These are phyloP conservation scores for Penicillium goetzii DNA, from an alignment of 495 filamentous ascomycete genomes.

Conservation along the genomic window DNA sequence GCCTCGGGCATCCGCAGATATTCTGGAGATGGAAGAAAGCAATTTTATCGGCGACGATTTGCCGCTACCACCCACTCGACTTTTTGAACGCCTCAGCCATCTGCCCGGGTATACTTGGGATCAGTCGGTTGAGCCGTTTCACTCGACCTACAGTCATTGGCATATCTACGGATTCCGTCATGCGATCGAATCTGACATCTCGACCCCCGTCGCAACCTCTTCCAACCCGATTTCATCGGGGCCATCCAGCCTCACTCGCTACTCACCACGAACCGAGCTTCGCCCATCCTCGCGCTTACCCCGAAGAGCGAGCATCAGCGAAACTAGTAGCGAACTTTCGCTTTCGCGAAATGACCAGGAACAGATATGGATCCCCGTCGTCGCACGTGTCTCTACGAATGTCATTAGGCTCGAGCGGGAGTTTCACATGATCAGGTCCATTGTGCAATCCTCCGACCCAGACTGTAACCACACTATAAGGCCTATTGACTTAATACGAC, in stretches of 20 bases:
- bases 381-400: conserved; percentile 80
- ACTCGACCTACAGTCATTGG: conserved; percentile 85
- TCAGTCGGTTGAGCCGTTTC: conserved; percentile 67
- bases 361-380: conserved; percentile 54
- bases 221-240: conserved; percentile 38
- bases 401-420: conserved; percentile 79
- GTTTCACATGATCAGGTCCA: conserved; percentile 74
- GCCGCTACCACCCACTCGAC: conserved; percentile 67
- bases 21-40: conserved; percentile 43
- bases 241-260: conserved; percentile 48
- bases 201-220: conserved; percentile 51
- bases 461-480: conserved; percentile 72
- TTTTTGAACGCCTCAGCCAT: conserved; percentile 73
- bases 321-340: conserved; percentile 54
- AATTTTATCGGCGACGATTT: conserved; percentile 60
- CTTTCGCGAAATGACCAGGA: conserved; percentile 47
- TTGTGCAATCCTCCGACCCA: conserved; percentile 72
- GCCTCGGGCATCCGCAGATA: conserved; percentile 1
- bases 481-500: conserved; percentile 71
- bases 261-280: conserved; percentile 49
- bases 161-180: conserved; percentile 59
- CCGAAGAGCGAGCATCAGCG: conserved; percentile 50
- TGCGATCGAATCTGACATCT: conserved; percentile 42
- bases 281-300: conserved; percentile 34
- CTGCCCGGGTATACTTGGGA: conserved; percentile 79